phyloP scores from a whole-genome alignment of 164 flowering plant species.

The Magnolia kwangsiensis region DNA sequence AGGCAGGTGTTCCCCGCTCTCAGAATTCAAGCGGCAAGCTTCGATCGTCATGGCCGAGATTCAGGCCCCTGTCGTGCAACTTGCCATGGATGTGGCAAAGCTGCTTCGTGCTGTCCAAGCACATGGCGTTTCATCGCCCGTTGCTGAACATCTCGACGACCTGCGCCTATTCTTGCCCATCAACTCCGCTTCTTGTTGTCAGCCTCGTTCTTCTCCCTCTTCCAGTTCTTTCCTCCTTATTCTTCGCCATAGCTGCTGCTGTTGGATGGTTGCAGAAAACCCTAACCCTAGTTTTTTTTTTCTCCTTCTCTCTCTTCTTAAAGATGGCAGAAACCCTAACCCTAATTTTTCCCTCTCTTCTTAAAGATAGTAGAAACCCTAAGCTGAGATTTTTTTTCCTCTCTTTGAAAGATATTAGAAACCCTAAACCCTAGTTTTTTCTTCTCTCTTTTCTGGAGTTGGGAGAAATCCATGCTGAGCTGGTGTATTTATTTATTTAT shows the following conservation, averaged over 20 bases:
- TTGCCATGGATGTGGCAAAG: constrained; percentile 27
- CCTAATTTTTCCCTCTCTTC: no score
- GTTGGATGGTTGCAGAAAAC: neutral
- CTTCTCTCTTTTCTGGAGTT: no score
- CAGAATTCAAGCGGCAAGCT: constrained; percentile 20
- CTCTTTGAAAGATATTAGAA: no score
- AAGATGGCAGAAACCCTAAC: no score
- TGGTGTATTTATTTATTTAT: no score
- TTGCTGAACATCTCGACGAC: constrained; percentile 41
- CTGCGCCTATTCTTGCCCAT: constrained; percentile 30
- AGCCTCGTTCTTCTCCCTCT: constrained; percentile 27
- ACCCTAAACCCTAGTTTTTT: no score
- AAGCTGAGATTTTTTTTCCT: no score
- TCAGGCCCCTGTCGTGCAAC: constrained; percentile 28
- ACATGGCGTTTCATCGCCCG: constrained; percentile 55
- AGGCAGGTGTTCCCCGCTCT: constrained; percentile 23
- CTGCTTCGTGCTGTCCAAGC: constrained; percentile 36
- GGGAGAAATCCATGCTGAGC: no score
- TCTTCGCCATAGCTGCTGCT: constrained; percentile 18
- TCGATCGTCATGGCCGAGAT: constrained; percentile 21
- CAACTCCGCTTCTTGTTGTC: constrained; percentile 31
- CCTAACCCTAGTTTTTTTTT: neutral
- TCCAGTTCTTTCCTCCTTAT: constrained; percentile 29
- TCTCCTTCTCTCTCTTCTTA: no score
- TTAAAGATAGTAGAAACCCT: no score